Evolutionary conservation across 2,329 filamentous ascomycete genomes (phyloP), one percentile per base, ranked within the genome.

Genomic region (Colletotrichum theobromicola): DNA sequence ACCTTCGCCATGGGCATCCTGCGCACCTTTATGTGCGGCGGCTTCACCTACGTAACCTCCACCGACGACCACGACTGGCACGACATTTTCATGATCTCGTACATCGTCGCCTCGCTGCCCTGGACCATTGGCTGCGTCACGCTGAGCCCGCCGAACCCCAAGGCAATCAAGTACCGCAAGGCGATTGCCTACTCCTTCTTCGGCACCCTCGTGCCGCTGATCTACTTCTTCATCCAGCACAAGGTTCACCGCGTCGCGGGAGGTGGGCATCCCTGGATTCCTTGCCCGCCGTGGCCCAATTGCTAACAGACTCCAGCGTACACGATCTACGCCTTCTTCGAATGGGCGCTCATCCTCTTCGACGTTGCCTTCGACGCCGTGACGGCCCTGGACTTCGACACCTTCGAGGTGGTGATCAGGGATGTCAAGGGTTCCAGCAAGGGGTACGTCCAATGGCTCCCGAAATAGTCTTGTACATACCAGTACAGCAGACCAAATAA

Each of bases 61-160:
- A 99, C 97, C 57, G 97, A 99, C 83, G 95, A 98, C 83, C 97
- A 99, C 84, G 93, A 98, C 84, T 98, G 95, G 96, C 97, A 99
- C 83, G 97, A 99, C 81, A 96, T 98, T 76, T 96, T 99, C 83
- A 99, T 99, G 97, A 98, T 99, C 79, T 97, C 95, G 16, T 99
- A 99, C 84, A 89, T 99, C 70, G 93, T 99, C 60, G 94, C 95
- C 37, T 98, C 97, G 4, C 88, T 99, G 68, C 97, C 97, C 3
- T 99, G 97, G 97, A 99, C 96, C 3, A 84, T 95, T 62, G 97
- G 97, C 63, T 98, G 96, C 83, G 90, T 98, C 76, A 92, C 94
- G 7, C 87, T 98, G 66, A 98, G 96, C 84, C 95, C 96, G 13
- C 92, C 93, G 71, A 98, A 98, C 82, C 89, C 93, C 15, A 91